Evolutionary conservation across 2,329 filamentous ascomycete species (phyloP).

Genomic region (Dryadomyces sulphureus): DNA sequence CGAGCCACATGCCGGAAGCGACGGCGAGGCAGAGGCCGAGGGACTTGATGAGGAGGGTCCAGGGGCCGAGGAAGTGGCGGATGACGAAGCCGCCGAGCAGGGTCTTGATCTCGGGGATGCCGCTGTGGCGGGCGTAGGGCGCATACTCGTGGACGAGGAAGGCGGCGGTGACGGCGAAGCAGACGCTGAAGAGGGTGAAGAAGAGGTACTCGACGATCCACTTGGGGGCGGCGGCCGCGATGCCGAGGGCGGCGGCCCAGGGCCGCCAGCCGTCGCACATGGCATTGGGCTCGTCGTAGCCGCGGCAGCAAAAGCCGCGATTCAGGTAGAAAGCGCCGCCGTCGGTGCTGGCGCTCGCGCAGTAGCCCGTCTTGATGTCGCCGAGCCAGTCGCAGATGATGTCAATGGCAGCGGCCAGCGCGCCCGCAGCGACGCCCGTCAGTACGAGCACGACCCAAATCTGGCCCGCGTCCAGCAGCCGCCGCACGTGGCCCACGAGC

Average conservation of each 20-base stretch:
- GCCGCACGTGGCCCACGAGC: slow-evolving; percentile 55
- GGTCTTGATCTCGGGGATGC: slow-evolving; percentile 96
- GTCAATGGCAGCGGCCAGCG: slow-evolving; percentile 78
- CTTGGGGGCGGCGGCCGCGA: slow-evolving; percentile 37
- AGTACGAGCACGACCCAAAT: slow-evolving; percentile 81
- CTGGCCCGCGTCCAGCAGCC: slow-evolving; percentile 71
- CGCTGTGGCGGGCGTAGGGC: slow-evolving; percentile 80
- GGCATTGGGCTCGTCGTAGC: slow-evolving; percentile 59
- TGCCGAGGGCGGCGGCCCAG: slow-evolving; percentile 64
- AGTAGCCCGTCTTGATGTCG: slow-evolving; percentile 83
- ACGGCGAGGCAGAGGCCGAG: slow-evolving; percentile 83
- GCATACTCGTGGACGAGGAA: slow-evolving; percentile 73
- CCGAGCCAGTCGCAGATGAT: slow-evolving; percentile 86
- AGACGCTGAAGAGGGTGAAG: slow-evolving; percentile 68
- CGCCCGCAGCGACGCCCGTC: slow-evolving; percentile 70
- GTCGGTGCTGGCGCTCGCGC: slow-evolving; percentile 55
- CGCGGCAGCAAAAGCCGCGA: slow-evolving; percentile 83
- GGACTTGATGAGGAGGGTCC: slow-evolving; percentile 84
- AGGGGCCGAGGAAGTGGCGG: slow-evolving; percentile 66
- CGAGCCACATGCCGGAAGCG: slow-evolving; percentile 88
- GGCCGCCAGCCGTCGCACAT: slow-evolving; percentile 78
- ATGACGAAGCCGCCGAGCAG: slow-evolving; percentile 91
- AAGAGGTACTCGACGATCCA: slow-evolving; percentile 82
- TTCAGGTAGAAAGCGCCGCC: slow-evolving; percentile 86
- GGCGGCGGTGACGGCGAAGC: slow-evolving; percentile 66